These are phyloP conservation scores for Brassica carinata DNA, from an alignment of 345 rosid species.

Conservation along the genomic window DNA sequence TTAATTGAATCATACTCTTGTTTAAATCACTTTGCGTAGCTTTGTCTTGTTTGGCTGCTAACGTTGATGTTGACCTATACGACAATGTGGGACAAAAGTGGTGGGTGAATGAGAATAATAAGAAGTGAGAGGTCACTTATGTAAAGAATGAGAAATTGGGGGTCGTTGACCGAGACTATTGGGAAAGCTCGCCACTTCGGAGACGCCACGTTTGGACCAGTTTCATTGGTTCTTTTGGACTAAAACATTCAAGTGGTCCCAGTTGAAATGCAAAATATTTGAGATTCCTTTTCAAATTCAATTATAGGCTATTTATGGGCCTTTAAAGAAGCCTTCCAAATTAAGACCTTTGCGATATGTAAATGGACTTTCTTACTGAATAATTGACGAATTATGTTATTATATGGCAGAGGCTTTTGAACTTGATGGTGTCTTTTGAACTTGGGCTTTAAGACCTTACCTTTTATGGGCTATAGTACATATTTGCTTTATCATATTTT, in stretches of 20 bases:
- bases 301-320: background rate
- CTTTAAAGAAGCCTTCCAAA: background rate
- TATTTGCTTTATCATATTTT: background rate
- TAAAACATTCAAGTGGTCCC: background rate
- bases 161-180: conserved; percentile 11
- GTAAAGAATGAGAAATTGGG: background rate
- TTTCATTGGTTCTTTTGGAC: conserved; percentile 5
- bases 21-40: background rate
- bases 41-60: background rate
- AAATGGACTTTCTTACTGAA: background rate
- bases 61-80: background rate
- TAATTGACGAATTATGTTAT: background rate
- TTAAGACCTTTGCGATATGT: background rate
- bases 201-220: conserved; percentile 22
- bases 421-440: background rate
- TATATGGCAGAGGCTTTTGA: background rate
- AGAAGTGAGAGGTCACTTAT: background rate
- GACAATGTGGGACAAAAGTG: conserved; percentile 15
- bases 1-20: background rate
- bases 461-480: background rate
- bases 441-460: conserved; percentile 1
- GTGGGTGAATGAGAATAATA: background rate
- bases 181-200: background rate
- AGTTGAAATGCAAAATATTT: background rate
- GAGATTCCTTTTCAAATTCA: background rate